Percentiles rank a stretch among this genome's conserved stretches.
These are phyloP conservation scores for Aspergillus awamori DNA, from an alignment of 2,329 filamentous ascomycete species.

Conservation along the genomic window DNA sequence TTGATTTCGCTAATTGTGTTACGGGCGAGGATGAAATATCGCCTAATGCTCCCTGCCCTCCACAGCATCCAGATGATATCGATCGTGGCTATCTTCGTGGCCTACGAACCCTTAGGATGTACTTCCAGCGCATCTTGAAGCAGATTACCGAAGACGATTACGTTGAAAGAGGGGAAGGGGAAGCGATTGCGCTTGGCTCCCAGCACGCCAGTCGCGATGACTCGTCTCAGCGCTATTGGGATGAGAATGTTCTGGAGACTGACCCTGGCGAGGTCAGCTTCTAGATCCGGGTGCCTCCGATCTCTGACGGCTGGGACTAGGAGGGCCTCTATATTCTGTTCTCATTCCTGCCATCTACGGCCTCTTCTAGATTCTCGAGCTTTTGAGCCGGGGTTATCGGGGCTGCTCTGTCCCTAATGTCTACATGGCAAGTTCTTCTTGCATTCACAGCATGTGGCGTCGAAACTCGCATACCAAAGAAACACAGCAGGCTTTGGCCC, in stretches of 20 bases:
- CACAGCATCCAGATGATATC: constrained; percentile 75
- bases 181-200: constrained; percentile 42
- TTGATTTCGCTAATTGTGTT: constrained; percentile 97
- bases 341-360: constrained; percentile 9
- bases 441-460: constrained; percentile 18
- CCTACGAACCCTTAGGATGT: constrained; percentile 73
- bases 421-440: constrained; percentile 9
- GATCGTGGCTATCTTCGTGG: constrained; percentile 90
- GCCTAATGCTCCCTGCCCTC: constrained; percentile 70
- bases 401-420: constrained; percentile 15
- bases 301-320: not conserved
- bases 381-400: constrained; percentile 23
- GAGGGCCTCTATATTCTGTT: constrained; percentile 6
- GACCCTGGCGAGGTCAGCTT: constrained; percentile 50
- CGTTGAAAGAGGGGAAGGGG: constrained; percentile 48
- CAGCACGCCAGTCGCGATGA: constrained; percentile 35
- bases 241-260: constrained; percentile 47
- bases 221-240: constrained; percentile 41
- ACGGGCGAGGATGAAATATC: constrained; percentile 74
- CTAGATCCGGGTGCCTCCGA: constrained; percentile 21
- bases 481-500: constrained; percentile 18
- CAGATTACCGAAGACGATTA: constrained; percentile 63
- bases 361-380: constrained; percentile 6
- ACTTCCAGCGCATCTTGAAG: constrained; percentile 83
- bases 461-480: constrained; percentile 22